Evolutionary conservation across 2,329 filamentous ascomycete species (phyloP), one percentile per base, ranked within the genome.

Genomic region (Ascochyta fabae): DNA sequence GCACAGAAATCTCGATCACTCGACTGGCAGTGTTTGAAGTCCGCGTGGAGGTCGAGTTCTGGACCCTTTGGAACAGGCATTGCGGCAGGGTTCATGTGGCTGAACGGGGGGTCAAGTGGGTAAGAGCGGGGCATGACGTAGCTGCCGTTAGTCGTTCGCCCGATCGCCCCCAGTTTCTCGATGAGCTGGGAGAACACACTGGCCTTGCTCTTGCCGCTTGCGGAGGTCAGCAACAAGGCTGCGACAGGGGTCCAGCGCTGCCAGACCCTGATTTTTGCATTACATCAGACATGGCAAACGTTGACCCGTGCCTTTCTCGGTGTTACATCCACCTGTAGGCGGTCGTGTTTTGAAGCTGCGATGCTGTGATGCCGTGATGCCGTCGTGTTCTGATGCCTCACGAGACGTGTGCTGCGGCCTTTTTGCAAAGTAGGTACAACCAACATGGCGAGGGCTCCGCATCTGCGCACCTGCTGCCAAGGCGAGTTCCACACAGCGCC

Each of bases 241-340:
- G 45, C 43, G 42, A 47, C 58, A 50, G 53, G 57, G 47, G 45
- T 54, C 22, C 19, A 19, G 41, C 35, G 60, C 44, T 52, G 52
- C 24, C 41, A 56, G 65, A 66, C 63, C 65, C 65, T 67, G 65
- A 67, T 59, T 29, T 48, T n/a, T 53, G 54, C 39, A 61, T 63
- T 61, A 63, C 64, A 65, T 65, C 61, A 63, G 60, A 52, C 59
- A 57, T 53, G 23, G 53, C 59, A 48, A 64, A 59, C 55, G 55
- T 60, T n/a, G 35, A 39, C 41, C 34, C 41, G 41, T 48, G 38
- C 36, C 43, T 44, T 33, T 23, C 33, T 52, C 44, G 54, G 54
- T 50, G 46, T 31, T 19, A 41, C 51, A 19, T 15, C 13, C 4
- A 26, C 24, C 24, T 7, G 19, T 19, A 19, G 19, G 19, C 19